Percentiles rank a stretch among this genome's conserved stretches.
phyloP scores from a whole-genome alignment of 768 basidiomycete species.

The Chalciporus chontae region DNA sequence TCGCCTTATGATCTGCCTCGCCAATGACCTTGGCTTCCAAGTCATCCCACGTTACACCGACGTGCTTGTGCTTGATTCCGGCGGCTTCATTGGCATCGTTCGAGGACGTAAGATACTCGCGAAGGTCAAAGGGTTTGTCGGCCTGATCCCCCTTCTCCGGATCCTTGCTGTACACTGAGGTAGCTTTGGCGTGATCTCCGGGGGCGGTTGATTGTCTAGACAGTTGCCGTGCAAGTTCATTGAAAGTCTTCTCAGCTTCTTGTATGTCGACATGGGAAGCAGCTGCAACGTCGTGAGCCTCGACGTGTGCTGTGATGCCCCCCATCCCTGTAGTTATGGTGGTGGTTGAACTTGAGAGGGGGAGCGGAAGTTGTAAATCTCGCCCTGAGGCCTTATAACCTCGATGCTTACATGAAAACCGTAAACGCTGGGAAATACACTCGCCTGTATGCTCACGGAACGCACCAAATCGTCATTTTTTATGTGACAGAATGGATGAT shows the following conservation, averaged over 20 bases:
- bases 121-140: slow-evolving; percentile 52
- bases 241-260: slow-evolving; percentile 50
- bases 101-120: slow-evolving; percentile 62
- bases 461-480: too few species aligned
- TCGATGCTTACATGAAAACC: background rate
- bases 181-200: slow-evolving; percentile 17
- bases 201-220: slow-evolving; percentile 10
- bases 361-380: background rate
- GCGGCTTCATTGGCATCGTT: slow-evolving; percentile 63
- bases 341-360: background rate
- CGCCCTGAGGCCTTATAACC: background rate
- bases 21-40: slow-evolving; percentile 61
- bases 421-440: too few species aligned
- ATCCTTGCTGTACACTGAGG: slow-evolving; percentile 30
- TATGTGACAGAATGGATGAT: too few species aligned
- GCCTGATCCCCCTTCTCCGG: slow-evolving; percentile 38
- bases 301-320: slow-evolving; percentile 11
- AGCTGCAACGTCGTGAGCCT: slow-evolving; percentile 20
- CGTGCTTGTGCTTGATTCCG: slow-evolving; percentile 70
- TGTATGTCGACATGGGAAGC: slow-evolving; percentile 45
- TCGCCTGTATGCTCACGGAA: background rate
- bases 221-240: slow-evolving; percentile 47
- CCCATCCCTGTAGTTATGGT: slow-evolving; percentile 9
- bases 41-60: slow-evolving; percentile 73
- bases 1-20: slow-evolving; percentile 53